Base-by-base conservation (phyloP, 2,329 filamentous ascomycete genomes). In the Phialophora chinensis region DNA sequence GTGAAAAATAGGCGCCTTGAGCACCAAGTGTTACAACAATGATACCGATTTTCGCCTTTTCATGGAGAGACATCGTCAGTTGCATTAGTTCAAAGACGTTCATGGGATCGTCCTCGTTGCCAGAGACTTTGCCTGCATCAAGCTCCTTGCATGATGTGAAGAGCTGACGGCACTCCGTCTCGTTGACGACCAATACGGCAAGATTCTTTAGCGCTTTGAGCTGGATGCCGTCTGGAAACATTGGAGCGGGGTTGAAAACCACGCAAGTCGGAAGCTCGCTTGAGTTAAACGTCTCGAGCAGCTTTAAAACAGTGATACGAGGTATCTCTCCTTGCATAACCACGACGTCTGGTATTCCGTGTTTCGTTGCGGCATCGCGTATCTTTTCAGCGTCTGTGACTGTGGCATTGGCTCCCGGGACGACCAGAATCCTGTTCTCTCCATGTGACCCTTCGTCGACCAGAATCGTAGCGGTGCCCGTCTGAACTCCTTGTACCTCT, bases 241-340 rank as follows among this genome's bases (percentile, higher is more conserved):
- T 93, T 17, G 93, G 93, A 2, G 93, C 93, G 17, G 93, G 93
- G 77, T 97, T 98, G 70, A 97, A 85, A 58, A 97, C 85, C 1
- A 94, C 89, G 42, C 85, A 82, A 1, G 91, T 82, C 1, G 72
- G 78, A 33, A 73, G 73, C 29, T 83, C 79, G 8, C 85, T 85
- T 12, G 83, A 80, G 56, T 74, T 74, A 69, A 78, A 79, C 61
- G 71, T 14, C 53, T 76, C 67, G 33, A 93, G 77, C 57, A 89
- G 86, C 42, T 85, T 83, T 58, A 92, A 77, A 14, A 91, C 86
- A 0, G 89, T 90, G 1, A 83, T 78, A 17, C 90, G 77, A 1
- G 90, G 90, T 35, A 92, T 90, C 78, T 93, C 91, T n/a, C 91
- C 86, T 81, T 93, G 91, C 84, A 93, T 84, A 67, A 93, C 84